Conservation (phyloP, 257 asterid genomes). For the Dorcoceras hygrometricum region DNA sequence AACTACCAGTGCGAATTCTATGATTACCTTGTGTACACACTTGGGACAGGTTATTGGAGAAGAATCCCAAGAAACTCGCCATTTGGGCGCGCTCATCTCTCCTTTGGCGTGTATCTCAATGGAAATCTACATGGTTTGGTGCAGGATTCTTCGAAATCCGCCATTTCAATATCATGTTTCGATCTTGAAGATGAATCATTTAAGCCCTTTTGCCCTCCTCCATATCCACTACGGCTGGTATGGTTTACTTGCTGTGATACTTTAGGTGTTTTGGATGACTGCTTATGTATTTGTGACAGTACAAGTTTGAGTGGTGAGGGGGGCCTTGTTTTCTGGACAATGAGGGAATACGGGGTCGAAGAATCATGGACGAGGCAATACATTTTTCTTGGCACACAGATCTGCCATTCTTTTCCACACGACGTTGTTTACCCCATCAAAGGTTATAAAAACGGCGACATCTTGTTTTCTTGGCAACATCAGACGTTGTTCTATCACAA, state of each 20-base stretch:
- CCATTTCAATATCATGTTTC: neutral
- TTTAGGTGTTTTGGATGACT: neutral
- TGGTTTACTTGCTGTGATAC: too few relatives aligned
- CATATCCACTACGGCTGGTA: neutral
- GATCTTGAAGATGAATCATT: neutral
- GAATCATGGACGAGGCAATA: neutral
- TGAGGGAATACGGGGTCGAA: neutral
- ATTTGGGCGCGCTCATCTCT: neutral
- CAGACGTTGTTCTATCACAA: neutral
- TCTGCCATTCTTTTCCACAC: neutral
- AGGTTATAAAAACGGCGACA: neutral
- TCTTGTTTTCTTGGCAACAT: neutral
- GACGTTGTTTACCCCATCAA: neutral
- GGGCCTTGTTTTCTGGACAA: neutral
- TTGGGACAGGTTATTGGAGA: neutral
- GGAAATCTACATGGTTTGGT: neutral
- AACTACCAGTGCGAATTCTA: neutral
- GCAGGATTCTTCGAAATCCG: neutral
- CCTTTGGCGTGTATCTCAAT: neutral
- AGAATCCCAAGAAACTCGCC: neutral
- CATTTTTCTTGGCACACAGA: neutral
- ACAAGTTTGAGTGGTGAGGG: neutral
- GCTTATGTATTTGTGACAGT: neutral
- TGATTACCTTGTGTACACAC: neutral
- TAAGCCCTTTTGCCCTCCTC: neutral